Evolutionary conservation across 306 rosid genomes (phyloP).

Genomic region (Notholithocarpus densiflorus): DNA sequence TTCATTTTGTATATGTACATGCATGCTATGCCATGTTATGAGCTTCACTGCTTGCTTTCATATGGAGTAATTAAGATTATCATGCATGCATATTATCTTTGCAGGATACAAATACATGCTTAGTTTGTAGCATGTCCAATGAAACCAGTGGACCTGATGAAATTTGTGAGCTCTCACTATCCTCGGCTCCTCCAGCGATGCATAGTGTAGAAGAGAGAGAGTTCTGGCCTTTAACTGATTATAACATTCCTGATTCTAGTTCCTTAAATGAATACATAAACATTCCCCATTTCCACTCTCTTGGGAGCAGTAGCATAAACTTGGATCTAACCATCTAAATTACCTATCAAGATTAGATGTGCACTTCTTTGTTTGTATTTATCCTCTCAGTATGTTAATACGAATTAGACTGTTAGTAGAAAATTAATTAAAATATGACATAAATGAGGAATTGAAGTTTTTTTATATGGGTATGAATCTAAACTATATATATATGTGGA

Average conservation of each 20-base stretch:
- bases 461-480: not conserved
- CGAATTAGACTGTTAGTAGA: not conserved
- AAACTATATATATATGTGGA: too few relatives aligned
- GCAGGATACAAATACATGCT: slow-evolving; percentile 8
- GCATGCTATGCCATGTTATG: not conserved
- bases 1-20: not conserved
- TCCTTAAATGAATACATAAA: slow-evolving; percentile 12
- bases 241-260: slow-evolving; percentile 20
- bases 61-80: not conserved
- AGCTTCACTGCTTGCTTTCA: not conserved
- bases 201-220: slow-evolving; percentile 19
- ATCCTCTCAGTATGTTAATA: not conserved
- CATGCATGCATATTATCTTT: not conserved
- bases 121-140: not conserved
- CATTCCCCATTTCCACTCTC: slow-evolving; percentile 14
- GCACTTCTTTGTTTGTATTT: not conserved
- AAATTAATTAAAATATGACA: not conserved
- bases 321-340: slow-evolving; percentile 61
- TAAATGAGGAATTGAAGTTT: not conserved
- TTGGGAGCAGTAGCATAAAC: slow-evolving; percentile 32
- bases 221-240: slow-evolving; percentile 12
- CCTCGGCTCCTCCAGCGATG: slow-evolving; percentile 15
- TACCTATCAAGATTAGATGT: not conserved
- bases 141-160: slow-evolving; percentile 7
- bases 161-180: slow-evolving; percentile 40